A percentile compares a stretch with the other conserved stretches of the same genome.
Evolutionary conservation across 768 basidiomycete species (phyloP).

Genomic region (Suillus subalutaceus): DNA sequence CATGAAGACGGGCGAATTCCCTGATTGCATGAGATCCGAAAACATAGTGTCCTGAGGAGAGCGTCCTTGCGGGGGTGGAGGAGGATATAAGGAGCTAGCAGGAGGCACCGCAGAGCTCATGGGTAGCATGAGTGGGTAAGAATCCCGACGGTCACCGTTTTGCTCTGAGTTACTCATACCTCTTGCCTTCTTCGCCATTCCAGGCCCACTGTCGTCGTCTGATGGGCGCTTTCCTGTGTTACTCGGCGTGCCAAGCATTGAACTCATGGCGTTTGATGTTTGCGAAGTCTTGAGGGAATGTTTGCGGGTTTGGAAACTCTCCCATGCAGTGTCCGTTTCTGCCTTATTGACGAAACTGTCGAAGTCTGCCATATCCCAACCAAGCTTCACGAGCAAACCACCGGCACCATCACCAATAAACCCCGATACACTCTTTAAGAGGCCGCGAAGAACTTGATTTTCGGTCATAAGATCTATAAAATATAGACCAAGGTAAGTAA

Average conservation of each 20-base stretch:
- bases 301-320: conserved; percentile 81
- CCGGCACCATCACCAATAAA: conserved; percentile 91
- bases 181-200: conserved; percentile 56
- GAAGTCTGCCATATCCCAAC: conserved; percentile 79
- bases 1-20: conserved; percentile 66
- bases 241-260: conserved; percentile 31
- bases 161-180: conserved; percentile 41
- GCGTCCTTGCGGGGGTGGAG: conserved; percentile 40
- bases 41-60: conserved; percentile 57
- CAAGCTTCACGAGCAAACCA: conserved; percentile 74
- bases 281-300: conserved; percentile 32
- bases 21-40: conserved; percentile 58
- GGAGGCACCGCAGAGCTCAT: conserved; percentile 46
- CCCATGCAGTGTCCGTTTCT: conserved; percentile 93
- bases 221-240: conserved; percentile 25
- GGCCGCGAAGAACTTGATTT: conserved; percentile 80
- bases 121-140: conserved; percentile 61
- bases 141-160: conserved; percentile 42
- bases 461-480: conserved; percentile 81
- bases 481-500: conserved; percentile 13
- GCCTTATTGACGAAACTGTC: conserved; percentile 80
- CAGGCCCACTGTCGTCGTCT: conserved; percentile 32
- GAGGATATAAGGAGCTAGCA: conserved; percentile 47
- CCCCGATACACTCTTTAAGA: conserved; percentile 72
- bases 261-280: conserved; percentile 32